Evolutionary conservation across 2,329 filamentous ascomycete species (phyloP).

Genomic region (Fusarium sp.): DNA sequence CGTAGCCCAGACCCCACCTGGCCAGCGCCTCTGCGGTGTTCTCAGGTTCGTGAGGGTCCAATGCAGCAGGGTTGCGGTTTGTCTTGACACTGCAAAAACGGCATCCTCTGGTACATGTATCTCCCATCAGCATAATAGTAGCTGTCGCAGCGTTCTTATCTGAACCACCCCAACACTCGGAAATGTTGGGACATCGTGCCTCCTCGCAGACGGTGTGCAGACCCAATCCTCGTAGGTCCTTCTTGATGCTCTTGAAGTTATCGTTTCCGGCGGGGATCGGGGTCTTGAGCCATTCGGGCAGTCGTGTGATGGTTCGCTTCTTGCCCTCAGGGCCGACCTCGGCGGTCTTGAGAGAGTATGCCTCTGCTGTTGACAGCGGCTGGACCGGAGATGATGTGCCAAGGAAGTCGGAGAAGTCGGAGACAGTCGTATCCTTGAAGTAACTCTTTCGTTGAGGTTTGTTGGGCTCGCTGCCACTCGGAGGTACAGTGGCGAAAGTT

Average conservation of each 20-base stretch:
- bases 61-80: conserved; percentile 76
- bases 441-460: conserved; percentile 60
- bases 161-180: conserved; percentile 95
- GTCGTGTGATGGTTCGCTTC: conserved; percentile 75
- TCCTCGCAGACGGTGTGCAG: conserved; percentile 98
- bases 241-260: conserved; percentile 96
- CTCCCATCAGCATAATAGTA: conserved; percentile 99
- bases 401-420: conserved; percentile 71
- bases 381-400: conserved; percentile 55
- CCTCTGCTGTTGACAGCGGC: conserved; percentile 64
- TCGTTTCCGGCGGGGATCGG: conserved; percentile 84
- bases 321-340: conserved; percentile 73
- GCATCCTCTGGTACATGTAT: conserved; percentile 96
- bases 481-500: conserved; percentile 62
- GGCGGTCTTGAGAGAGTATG: conserved; percentile 71
- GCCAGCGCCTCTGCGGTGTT: conserved; percentile 93
- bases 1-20: conserved; percentile 94
- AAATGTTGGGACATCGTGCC: conserved; percentile 96
- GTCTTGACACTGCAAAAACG: conserved; percentile 99
- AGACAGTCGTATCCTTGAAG: conserved; percentile 70
- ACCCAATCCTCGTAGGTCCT: conserved; percentile 87
- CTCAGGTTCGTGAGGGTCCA: conserved; percentile 97
- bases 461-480: conserved; percentile 48
- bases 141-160: conserved; percentile 92
- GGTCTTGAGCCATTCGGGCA: conserved; percentile 96